Base-by-base conservation (phyloP, 352 stramenopile genomes). In the Phytophthora pini region DNA sequence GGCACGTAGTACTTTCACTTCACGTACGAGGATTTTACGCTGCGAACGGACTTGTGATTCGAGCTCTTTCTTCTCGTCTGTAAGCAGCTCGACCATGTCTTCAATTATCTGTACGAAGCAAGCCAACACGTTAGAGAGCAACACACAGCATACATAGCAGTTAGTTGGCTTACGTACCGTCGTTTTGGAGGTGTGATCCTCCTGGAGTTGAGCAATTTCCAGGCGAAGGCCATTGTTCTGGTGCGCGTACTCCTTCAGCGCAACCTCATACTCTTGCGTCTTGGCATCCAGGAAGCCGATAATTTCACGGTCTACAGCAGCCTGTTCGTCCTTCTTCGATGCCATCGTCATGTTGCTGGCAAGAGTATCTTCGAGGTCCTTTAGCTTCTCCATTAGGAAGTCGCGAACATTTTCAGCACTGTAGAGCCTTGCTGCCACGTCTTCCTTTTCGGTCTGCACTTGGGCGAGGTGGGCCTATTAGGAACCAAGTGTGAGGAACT, bases 341-440 rank as follows among this genome's bases (percentile, higher is more conserved):
- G 65, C 74, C 3, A 48, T 67, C 26, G 88, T 84, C 72, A 90
- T 90, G 48, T 65, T 81, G 4, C 50, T 71, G 11, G 81, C 61
- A 4, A 95, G 58, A 4, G 70, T 79, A 38, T 93, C 82, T 72
- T 95, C 87, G 12, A 89, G 53, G 10, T 92, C 81, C 46, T 89
- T 90, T 15, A 95, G 72, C 41, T 93, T 95, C 38, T 92, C 83
- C 84, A 95, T 93, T 8, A 95, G 64, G 32, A 95, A 95, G 36
- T 92, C 87, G 12, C 87, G 84, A 26, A 95, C 87, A 31, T 81
- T 92, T 45, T 95, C 87, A 0, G 87, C 83, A 34, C 81, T 87
- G n/a, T 87, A 81, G 4, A 95, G 61, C 0, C 84, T 74, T 29
- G 80, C 84, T 20, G 80, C 72, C 22, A 92, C 48, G 27, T 95